Evolutionary conservation across 495 filamentous ascomycete species (phyloP).

Genomic region (Podospora fimiseda): DNA sequence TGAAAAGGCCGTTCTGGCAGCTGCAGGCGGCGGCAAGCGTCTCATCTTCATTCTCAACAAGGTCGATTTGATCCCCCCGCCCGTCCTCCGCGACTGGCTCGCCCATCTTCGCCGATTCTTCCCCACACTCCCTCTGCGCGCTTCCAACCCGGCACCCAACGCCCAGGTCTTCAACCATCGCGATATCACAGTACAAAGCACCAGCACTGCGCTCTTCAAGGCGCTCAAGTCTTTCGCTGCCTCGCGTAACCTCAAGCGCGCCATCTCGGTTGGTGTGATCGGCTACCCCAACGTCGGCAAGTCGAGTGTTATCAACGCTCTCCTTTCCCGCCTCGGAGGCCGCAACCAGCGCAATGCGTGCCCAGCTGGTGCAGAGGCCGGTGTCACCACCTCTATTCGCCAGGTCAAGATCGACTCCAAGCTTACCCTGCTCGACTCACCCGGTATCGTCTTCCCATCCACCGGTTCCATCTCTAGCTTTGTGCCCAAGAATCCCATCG

Average conservation of each 20-base stretch:
- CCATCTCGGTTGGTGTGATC: constrained; percentile 87
- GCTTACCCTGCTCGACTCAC: constrained; percentile 89
- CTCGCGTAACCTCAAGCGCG: constrained; percentile 74
- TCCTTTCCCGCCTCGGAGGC: constrained; percentile 72
- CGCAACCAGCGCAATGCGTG: constrained; percentile 57
- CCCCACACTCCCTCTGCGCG: constrained; percentile 86
- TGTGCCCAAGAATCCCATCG: constrained; percentile 53
- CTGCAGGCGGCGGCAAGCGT: constrained; percentile 74
- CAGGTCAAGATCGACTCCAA: constrained; percentile 93
- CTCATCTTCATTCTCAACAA: constrained; percentile 95
- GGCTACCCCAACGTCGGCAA: constrained; percentile 98
- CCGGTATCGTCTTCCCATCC: constrained; percentile 88
- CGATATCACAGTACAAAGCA: constrained; percentile 78
- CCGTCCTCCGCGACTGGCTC: constrained; percentile 78
- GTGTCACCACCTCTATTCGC: constrained; percentile 82
- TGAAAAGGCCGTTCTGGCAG: constrained; percentile 81
- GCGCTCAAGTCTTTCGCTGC: constrained; percentile 88
- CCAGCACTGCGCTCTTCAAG: constrained; percentile 79
- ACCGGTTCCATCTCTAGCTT: constrained; percentile 32
- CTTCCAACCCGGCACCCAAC: constrained; percentile 74
- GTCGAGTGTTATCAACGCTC: constrained; percentile 92
- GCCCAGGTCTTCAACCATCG: constrained; percentile 90
- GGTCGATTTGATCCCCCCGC: constrained; percentile 82
- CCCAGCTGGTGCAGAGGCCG: constrained; percentile 86
- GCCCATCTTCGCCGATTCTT: constrained; percentile 81